Conservation (phyloP, 169 alveolate genomes). For the Amoebophrya sp. region DNA sequence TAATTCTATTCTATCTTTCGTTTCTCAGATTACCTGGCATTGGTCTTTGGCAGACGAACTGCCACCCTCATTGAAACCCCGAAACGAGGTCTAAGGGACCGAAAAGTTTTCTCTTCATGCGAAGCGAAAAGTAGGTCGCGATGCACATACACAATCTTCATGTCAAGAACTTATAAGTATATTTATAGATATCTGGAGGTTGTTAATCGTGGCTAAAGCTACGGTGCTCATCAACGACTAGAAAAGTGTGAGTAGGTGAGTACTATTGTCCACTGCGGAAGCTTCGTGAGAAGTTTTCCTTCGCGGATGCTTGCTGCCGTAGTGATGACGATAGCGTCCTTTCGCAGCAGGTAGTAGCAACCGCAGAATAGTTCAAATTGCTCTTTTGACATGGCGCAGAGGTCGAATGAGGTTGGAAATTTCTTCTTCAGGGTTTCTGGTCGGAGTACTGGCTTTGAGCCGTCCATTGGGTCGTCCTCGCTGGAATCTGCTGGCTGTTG, state of each 20-base stretch:
- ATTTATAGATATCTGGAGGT: too few species aligned
- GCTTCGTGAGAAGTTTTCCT: neutral
- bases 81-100: neutral
- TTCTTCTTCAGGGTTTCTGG: neutral
- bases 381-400: neutral
- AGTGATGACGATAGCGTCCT: neutral
- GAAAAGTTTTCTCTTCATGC: neutral
- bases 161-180: neutral
- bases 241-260: too few species aligned
- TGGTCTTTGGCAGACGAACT: neutral
- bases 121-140: neutral
- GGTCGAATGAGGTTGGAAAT: neutral
- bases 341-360: neutral
- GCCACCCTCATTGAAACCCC: neutral
- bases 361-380: slow-evolving; percentile 9
- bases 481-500: neutral
- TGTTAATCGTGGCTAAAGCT: too few species aligned
- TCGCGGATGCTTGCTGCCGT: neutral
- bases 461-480: neutral
- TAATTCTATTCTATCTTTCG: too few species aligned
- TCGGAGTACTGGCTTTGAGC: neutral
- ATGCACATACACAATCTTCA: neutral
- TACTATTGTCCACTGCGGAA: neutral
- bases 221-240: too few species aligned
- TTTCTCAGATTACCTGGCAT: slow-evolving; percentile 15